Percentiles rank a stretch among this genome's conserved stretches.
These are phyloP conservation scores for Podaxis carcinomalis DNA, from an alignment of 768 basidiomycete species.

Conservation along the genomic window DNA sequence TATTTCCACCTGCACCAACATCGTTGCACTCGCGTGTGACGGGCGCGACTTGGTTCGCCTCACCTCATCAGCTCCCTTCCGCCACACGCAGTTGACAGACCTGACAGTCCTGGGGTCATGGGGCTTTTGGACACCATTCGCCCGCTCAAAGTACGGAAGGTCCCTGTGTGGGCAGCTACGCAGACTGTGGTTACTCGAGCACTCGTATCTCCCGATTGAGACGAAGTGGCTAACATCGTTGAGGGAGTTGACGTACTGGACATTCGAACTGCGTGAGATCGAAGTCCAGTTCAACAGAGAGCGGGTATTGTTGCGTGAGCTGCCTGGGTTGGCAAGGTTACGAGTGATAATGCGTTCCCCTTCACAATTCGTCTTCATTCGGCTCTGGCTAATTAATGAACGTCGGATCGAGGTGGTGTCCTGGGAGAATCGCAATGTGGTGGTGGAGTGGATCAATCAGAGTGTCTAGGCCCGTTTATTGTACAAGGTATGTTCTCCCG, in stretches of 20 bases:
- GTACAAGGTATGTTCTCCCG: neutral
- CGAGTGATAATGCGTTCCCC: neutral
- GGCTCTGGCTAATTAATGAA: neutral
- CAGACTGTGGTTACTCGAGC: conserved; percentile 3
- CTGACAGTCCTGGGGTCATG: conserved; percentile 6
- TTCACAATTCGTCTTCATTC: neutral
- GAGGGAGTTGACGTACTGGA: conserved; percentile 6
- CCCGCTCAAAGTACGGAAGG: neutral
- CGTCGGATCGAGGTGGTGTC: neutral
- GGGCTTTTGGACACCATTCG: conserved; percentile 4
- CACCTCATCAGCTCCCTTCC: neutral
- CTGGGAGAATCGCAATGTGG: neutral
- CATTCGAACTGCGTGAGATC: neutral
- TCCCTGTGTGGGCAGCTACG: neutral
- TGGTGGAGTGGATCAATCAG: conserved; percentile 1
- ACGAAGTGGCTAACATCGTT: conserved; percentile 4
- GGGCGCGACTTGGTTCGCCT: conserved; percentile 1
- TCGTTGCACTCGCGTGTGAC: conserved; percentile 3
- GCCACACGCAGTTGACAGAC: neutral
- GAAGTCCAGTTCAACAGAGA: neutral
- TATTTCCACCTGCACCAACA: neutral
- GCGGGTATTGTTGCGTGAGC: neutral
- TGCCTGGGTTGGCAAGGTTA: neutral
- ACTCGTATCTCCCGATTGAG: neutral
- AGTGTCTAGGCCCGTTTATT: neutral